Evolutionary conservation across 2,329 filamentous ascomycete genomes (phyloP).

Genomic region (Ramularia endophylla): DNA sequence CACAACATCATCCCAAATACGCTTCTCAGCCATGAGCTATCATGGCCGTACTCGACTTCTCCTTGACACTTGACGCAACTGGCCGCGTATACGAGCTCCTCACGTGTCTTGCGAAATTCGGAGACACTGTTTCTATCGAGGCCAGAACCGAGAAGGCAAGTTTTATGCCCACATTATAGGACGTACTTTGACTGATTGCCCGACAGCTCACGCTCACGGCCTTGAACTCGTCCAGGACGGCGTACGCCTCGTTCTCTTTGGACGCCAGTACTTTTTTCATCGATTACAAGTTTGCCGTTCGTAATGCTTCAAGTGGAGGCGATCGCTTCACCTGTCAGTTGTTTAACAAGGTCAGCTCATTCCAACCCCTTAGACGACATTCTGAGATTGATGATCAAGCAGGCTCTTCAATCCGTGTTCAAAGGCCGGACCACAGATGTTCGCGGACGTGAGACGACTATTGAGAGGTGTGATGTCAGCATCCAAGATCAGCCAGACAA

Average conservation of each 20-base stretch:
- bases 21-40: constrained; percentile 7
- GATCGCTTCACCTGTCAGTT: constrained; percentile 66
- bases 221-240: constrained; percentile 73
- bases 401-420: constrained; percentile 63
- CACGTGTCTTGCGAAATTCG: constrained; percentile 71
- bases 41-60: constrained; percentile 59
- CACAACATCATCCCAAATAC: background rate
- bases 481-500: constrained; percentile 65
- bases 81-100: constrained; percentile 66
- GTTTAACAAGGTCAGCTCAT: constrained; percentile 56
- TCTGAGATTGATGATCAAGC: background rate
- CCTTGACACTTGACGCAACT: constrained; percentile 66
- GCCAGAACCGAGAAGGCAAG: constrained; percentile 61
- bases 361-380: too few relatives aligned
- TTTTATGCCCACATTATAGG: background rate
- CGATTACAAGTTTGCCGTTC: constrained; percentile 56
- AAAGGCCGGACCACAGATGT: constrained; percentile 60
- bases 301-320: constrained; percentile 17
- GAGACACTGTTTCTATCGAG: constrained; percentile 71
- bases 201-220: constrained; percentile 64
- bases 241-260: constrained; percentile 68
- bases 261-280: constrained; percentile 65
- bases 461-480: constrained; percentile 68
- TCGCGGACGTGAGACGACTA: constrained; percentile 61
- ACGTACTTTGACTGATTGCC: constrained; percentile 9